Evolutionary conservation across 805 yeast species (phyloP).

Genomic region (Candida pseudoglaebosa): DNA sequence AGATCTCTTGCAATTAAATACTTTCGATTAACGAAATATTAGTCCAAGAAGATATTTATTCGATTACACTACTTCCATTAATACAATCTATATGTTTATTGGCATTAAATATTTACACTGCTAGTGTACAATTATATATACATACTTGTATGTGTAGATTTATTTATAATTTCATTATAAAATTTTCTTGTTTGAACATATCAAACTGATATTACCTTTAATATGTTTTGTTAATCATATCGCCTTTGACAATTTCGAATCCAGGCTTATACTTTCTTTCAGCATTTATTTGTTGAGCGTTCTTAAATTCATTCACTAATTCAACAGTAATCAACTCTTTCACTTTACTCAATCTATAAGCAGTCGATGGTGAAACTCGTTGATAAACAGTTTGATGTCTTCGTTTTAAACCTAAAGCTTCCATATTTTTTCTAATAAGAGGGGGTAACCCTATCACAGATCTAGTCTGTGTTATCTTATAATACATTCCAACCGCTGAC

Average conservation of each 20-base stretch:
- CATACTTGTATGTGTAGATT: not conserved
- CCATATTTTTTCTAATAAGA: constrained; percentile 57
- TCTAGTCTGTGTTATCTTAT: constrained; percentile 69
- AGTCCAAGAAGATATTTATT: too few relatives aligned
- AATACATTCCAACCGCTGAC: constrained; percentile 18
- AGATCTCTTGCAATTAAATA: too few relatives aligned
- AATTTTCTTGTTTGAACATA: too few relatives aligned
- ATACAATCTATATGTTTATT: too few relatives aligned
- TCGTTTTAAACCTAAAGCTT: constrained; percentile 68
- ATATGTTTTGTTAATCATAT: constrained; percentile 2
- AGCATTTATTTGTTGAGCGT: constrained; percentile 48
- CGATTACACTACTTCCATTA: too few relatives aligned
- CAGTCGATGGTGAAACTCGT: constrained; percentile 68
- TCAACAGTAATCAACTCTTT: constrained; percentile 87
- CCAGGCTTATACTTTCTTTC: constrained; percentile 66
- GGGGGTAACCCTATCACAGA: constrained; percentile 86
- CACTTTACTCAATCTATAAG: constrained; percentile 78
- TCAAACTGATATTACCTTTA: not conserved
- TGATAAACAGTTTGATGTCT: constrained; percentile 75
- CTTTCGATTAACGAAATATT: too few relatives aligned
- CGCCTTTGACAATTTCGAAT: constrained; percentile 25
- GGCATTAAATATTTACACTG: not conserved
- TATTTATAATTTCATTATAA: too few relatives aligned
- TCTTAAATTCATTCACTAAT: constrained; percentile 51
- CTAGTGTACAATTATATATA: not conserved